Evolutionary conservation across 768 basidiomycete species (phyloP), one percentile per base, ranked within the genome.

Genomic region (Phanerochaete carnosa): DNA sequence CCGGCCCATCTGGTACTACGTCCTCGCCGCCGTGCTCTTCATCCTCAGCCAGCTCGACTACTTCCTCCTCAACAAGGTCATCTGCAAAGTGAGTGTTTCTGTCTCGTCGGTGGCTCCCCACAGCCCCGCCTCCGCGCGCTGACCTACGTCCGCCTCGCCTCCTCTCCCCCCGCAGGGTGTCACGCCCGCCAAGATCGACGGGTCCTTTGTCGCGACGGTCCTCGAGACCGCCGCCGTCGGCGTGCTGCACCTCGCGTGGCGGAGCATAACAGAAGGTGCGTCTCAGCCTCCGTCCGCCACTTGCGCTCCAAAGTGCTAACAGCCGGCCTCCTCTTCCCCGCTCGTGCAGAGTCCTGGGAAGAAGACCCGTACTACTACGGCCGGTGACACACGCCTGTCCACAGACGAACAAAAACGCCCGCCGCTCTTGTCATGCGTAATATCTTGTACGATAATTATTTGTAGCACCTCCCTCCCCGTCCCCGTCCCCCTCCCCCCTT

Each of bases 231-330:
- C 82, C 0, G 75, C 89, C 0, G 84, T 96, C 1, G 81, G 77
- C 12, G 74, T 83, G 3, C 63, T 96, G 22, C 94, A 84, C 71
- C 69, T 87, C 16, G 93, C 84, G n/a, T 96, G 95, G 95, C 79
- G 79, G 73, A 87, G 87, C 70, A 92, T 95, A 59, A 95, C 94
- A 19, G 94, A 95, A 85, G 91, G 92, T 87, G 60, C 53, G 83
- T 76, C n/a, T 3, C 28, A 19, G 29, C 22, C 16, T 22, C 13
- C 28, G n/a, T 25, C 35, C 22, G 19, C 22, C 30, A 33, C 39
- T 30, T 15, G 23, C 46, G 15, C 12, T n/a, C n/a, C n/a, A n/a
- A n/a, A n/a, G n/a, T n/a, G 23, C 7, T 58, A 11, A 22, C 32
- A 47, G 26, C 25, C n/a, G n/a, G n/a, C n/a, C n/a, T n/a, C n/a